Evolutionary conservation across 2,329 filamentous ascomycete species (phyloP).

Genomic region (Clonostachys sp.): DNA sequence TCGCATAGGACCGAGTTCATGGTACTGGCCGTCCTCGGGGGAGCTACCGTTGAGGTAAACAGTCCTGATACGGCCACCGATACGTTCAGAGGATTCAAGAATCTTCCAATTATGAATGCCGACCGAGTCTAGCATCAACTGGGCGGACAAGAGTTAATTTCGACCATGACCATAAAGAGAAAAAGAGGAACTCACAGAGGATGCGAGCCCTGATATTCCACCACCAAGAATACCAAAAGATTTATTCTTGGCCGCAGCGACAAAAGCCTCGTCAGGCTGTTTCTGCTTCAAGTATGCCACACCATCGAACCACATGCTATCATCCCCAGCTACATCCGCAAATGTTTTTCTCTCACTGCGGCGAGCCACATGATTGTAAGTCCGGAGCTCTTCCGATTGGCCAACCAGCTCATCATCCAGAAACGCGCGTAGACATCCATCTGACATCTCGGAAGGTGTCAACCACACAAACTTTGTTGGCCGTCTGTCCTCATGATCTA

Average conservation of each 20-base stretch:
- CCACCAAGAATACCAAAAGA: constrained; percentile 4
- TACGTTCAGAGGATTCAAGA: constrained; percentile 29
- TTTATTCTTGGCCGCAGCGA: constrained; percentile 12
- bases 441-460: constrained; percentile 1
- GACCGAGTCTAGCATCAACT: constrained; percentile 32
- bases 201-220: constrained; percentile 2
- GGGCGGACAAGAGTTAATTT: neutral
- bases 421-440: constrained; percentile 13
- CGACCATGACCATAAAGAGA: neutral
- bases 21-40: constrained; percentile 16
- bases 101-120: constrained; percentile 39
- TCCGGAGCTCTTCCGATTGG: constrained; percentile 7
- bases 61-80: constrained; percentile 37
- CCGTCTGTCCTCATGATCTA: constrained; percentile 5
- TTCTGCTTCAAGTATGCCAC: constrained; percentile 15
- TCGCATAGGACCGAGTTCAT: constrained; percentile 37
- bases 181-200: neutral
- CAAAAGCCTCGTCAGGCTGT: constrained; percentile 12
- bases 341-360: constrained; percentile 3
- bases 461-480: constrained; percentile 14
- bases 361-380: constrained; percentile 4
- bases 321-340: constrained; percentile 6
- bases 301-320: constrained; percentile 16
- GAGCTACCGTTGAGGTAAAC: constrained; percentile 30
- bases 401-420: constrained; percentile 9